A percentile compares a stretch with the other conserved stretches of the same genome.
Conservation (phyloP, 108 stramenopile species). For the Conticribra guillardii region DNA sequence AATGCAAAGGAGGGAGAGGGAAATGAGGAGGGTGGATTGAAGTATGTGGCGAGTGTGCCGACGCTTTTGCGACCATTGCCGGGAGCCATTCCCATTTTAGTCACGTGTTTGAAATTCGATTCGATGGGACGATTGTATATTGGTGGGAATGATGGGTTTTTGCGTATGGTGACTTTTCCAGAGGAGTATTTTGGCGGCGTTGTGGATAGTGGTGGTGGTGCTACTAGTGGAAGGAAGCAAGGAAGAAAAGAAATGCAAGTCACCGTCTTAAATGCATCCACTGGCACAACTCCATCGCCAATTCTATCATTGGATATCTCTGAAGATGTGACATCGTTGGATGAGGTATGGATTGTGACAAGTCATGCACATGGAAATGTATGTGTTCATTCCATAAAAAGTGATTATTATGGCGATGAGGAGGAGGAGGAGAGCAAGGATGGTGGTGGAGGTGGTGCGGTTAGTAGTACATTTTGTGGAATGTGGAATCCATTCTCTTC, state of each 20-base stretch:
- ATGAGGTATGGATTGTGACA: slow-evolving; percentile 25
- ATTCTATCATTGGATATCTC: slow-evolving; percentile 47
- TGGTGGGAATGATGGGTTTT: slow-evolving; percentile 57
- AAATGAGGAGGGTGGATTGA: not conserved
- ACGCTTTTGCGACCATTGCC: slow-evolving; percentile 20
- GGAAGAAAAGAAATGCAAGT: slow-evolving; percentile 9
- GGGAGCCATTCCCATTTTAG: slow-evolving; percentile 19
- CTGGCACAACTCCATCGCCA: slow-evolving; percentile 14
- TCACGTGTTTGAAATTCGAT: slow-evolving; percentile 63
- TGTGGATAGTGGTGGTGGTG: not conserved
- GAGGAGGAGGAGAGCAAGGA: too few species aligned
- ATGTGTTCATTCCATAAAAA: slow-evolving; percentile 26
- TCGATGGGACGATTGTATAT: slow-evolving; percentile 47
- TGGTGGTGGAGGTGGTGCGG: not conserved
- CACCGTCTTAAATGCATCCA: not conserved
- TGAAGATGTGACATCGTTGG: slow-evolving; percentile 16
- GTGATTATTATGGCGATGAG: slow-evolving; percentile 16
- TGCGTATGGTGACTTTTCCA: slow-evolving; percentile 34
- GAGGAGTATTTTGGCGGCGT: not conserved
- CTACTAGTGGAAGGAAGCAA: not conserved
- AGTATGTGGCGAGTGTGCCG: slow-evolving; percentile 10
- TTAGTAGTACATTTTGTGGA: slow-evolving; percentile 12
- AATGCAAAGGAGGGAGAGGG: not conserved
- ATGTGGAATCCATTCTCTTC: slow-evolving; percentile 39
- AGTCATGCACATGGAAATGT: slow-evolving; percentile 41